Evolutionary conservation across 2,329 filamentous ascomycete species (phyloP), one percentile per base, ranked within the genome.

Genomic region (Dactylonectria estremocensis): DNA sequence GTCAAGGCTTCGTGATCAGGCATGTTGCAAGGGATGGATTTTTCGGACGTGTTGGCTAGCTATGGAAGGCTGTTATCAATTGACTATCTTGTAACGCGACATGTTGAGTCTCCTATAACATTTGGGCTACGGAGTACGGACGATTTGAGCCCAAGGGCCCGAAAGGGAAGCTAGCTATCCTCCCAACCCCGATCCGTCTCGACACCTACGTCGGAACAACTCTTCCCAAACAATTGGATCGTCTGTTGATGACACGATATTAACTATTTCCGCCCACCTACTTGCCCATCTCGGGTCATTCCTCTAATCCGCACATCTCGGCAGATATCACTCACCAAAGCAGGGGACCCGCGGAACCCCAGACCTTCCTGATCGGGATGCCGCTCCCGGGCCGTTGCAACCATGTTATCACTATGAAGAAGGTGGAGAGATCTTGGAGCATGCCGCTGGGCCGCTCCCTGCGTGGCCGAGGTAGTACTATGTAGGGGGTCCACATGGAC

Each of bases 351-450:
- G n/a, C 24, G 13, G 5, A 9, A 53, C 50, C 28, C 33, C 13
- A 50, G 63, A 66, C 63, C 63, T 66, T 66, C 63, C 63, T 48
- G 52, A 66, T 66, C 35, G 20, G 63, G 63, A 16, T 52, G 50
- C 46, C 11, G 16, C n/a, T 40, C 45, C 63, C 52, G 57, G 57
- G 9, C 13, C 57, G 10, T 28, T 61, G 57, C 4, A 57, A 66
- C 57, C 63, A 49, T 28, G n/a, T 61, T 66, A 66, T 66, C 63
- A 33, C 35, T 13, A 61, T 66, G 49, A 46, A 57, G 57, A 57
- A 61, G 57, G 63, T 61, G 52, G 45, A 52, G 35, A 48, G 35
- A 46, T 46, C 4, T 40, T n/a, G 40, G 14, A n/a, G 40, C 3
- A n/a, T 31, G 18, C 50, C 35, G n/a, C n/a, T 53, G 13, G 50